Conservation (phyloP, 2,329 filamentous ascomycete genomes). For the Fusarium subtropicale region DNA sequence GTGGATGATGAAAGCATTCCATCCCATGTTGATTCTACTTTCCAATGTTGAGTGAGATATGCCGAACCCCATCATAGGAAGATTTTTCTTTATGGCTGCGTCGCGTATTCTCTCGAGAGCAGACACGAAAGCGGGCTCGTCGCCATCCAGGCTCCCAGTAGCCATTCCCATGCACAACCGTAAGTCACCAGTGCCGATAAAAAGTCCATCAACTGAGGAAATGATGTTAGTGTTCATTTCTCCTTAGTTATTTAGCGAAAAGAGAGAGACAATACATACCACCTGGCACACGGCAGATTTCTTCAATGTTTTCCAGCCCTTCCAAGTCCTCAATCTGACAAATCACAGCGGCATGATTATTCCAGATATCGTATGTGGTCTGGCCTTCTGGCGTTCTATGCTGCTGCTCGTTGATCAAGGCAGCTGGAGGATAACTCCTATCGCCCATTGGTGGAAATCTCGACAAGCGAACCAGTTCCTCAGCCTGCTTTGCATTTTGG, state of each 20-base stretch:
- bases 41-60: slow-evolving; percentile 16
- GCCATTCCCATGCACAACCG: not conserved
- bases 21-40: slow-evolving; percentile 15
- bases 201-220: not conserved
- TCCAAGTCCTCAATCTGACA: slow-evolving; percentile 19
- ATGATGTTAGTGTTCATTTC: no score
- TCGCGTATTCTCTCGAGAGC: not conserved
- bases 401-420: slow-evolving; percentile 4
- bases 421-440: slow-evolving; percentile 12
- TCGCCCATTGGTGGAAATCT: slow-evolving; percentile 19
- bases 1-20: slow-evolving; percentile 21
- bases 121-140: not conserved
- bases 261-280: no score
- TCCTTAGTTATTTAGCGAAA: no score
- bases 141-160: not conserved
- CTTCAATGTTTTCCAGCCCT: slow-evolving; percentile 21
- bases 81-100: not conserved
- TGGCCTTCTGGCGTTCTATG: not conserved
- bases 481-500: slow-evolving; percentile 22
- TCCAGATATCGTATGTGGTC: slow-evolving; percentile 19
- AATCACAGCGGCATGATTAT: slow-evolving; percentile 12
- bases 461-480: slow-evolving; percentile 7
- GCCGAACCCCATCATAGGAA: slow-evolving; percentile 19
- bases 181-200: slow-evolving; percentile 1
- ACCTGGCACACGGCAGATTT: no score